Evolutionary conservation across 305 asterid genomes (phyloP), one percentile per base, ranked within the genome.

Genomic region (Fraxinus albicans): DNA sequence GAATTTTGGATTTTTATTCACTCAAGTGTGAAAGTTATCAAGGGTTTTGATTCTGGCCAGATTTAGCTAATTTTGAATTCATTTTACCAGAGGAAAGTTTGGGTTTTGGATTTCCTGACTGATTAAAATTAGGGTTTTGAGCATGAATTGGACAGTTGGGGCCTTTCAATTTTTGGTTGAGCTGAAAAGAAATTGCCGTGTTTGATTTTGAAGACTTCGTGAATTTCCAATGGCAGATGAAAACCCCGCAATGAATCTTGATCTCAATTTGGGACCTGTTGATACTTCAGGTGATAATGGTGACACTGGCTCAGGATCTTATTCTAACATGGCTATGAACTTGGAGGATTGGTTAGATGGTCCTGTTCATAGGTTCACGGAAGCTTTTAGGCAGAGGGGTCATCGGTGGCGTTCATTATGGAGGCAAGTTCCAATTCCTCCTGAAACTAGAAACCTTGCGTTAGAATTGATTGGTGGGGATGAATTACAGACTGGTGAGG

Each of bases 221-320:
- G 77, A 77, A 35, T 84, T 63, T 78, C 77, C 65, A 35, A 92
- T 92, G 98, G 95, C 85, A 6, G 95, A 92, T 47, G 95, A 91
- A 77, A 83, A 88, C 60, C 85, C 84, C 3, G 73, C 92, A 0
- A 89, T 91, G 94, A 92, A 94, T 87, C 93, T 94, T 70, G 98
- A 94, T 90, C 95, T 94, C 86, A 94, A 94, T 86, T 85, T 94
- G 89, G 98, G 94, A 60, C 97, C 97, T 42, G 78, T 86, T 36
- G 93, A 90, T 84, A 86, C 85, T 80, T 81, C 91, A 0, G 81
- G 84, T 84, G 87, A 87, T 35, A 91, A 83, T 40, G 81, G 44
- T 50, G 90, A 82, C 12, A 86, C 85, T 53, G 84, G 84, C 17
- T 60, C 88, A 0, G 91, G 85, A 44, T 69, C 90, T 3, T 81